Evolutionary conservation across 179 eudicot genomes (phyloP).

Genomic region (Beta macrorhiza): DNA sequence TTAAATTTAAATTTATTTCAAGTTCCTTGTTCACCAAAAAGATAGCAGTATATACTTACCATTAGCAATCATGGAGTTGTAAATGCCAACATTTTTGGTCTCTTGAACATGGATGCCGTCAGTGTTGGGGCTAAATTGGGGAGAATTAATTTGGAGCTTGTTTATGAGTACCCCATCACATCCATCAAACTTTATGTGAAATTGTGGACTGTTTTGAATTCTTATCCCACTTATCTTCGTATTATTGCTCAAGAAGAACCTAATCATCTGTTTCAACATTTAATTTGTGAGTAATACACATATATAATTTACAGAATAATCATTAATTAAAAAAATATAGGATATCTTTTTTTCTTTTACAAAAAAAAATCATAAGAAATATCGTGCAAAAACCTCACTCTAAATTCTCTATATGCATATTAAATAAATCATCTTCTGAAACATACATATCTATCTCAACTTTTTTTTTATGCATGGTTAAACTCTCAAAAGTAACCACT

Average conservation of each 20-base stretch:
- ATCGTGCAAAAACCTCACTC: too few relatives aligned
- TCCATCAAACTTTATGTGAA: constrained; percentile 95
- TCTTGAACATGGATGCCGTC: constrained; percentile 88
- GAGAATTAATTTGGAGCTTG: constrained; percentile 75
- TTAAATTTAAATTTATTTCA: too few relatives aligned
- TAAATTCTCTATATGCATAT: too few relatives aligned
- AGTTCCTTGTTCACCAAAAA: too few relatives aligned
- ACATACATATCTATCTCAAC: too few relatives aligned
- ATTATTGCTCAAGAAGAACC: constrained; percentile 89
- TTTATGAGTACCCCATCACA: constrained; percentile 80
- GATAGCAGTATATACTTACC: constrained; percentile 58
- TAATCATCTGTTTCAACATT: constrained; percentile 51
- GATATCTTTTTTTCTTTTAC: too few relatives aligned
- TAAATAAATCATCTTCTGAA: too few relatives aligned
- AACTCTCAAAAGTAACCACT: too few relatives aligned
- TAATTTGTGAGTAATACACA: background rate
- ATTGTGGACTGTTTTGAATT: constrained; percentile 85
- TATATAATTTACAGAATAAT: too few relatives aligned
- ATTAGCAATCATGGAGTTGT: constrained; percentile 78
- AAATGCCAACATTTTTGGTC: constrained; percentile 72
- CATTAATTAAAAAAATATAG: too few relatives aligned
- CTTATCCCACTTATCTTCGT: constrained; percentile 56
- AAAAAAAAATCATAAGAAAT: too few relatives aligned
- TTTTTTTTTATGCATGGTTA: too few relatives aligned
- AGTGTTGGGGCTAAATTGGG: constrained; percentile 85